Conservation (phyloP, 768 basidiomycete species). For the Psilocybe azurescens region DNA sequence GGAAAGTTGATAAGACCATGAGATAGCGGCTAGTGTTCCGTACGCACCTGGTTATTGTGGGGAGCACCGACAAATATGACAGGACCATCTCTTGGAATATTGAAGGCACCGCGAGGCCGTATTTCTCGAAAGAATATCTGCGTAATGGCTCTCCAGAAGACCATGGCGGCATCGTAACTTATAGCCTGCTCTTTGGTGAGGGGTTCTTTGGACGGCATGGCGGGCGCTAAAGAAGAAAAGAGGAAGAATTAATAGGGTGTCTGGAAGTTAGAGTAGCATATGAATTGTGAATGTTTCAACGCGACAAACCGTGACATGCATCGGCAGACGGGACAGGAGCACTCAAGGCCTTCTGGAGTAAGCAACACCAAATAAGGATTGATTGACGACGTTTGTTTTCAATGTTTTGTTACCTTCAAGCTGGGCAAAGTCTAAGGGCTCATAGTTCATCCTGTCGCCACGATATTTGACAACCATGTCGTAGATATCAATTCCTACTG, state of each 20-base stretch:
- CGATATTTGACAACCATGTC: too few species aligned
- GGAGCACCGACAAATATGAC: slow-evolving; percentile 94
- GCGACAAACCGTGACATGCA: slow-evolving; percentile 1
- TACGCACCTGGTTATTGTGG: slow-evolving; percentile 83
- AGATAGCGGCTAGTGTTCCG: slow-evolving; percentile 5
- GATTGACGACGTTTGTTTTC: neutral
- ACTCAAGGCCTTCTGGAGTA: slow-evolving; percentile 4
- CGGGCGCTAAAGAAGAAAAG: slow-evolving; percentile 4
- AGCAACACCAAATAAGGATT: slow-evolving; percentile 11
- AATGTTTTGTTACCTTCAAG: too few species aligned
- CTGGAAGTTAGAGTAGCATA: neutral
- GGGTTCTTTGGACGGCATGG: slow-evolving; percentile 9
- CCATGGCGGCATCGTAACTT: slow-evolving; percentile 74
- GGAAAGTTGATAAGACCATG: slow-evolving; percentile 5
- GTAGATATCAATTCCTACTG: too few species aligned
- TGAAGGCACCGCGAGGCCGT: slow-evolving; percentile 91
- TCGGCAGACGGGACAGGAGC: neutral
- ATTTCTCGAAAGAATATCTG: slow-evolving; percentile 98
- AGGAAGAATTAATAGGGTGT: slow-evolving; percentile 1
- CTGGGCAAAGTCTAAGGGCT: too few species aligned
- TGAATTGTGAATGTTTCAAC: slow-evolving; percentile 1
- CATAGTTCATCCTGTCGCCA: too few species aligned
- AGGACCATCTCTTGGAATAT: slow-evolving; percentile 89
- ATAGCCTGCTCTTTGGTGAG: slow-evolving; percentile 27
- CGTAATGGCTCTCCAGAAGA: slow-evolving; percentile 86